These are phyloP conservation scores for Candida piceae DNA, from an alignment of 805 yeast species.

Conservation along the genomic window DNA sequence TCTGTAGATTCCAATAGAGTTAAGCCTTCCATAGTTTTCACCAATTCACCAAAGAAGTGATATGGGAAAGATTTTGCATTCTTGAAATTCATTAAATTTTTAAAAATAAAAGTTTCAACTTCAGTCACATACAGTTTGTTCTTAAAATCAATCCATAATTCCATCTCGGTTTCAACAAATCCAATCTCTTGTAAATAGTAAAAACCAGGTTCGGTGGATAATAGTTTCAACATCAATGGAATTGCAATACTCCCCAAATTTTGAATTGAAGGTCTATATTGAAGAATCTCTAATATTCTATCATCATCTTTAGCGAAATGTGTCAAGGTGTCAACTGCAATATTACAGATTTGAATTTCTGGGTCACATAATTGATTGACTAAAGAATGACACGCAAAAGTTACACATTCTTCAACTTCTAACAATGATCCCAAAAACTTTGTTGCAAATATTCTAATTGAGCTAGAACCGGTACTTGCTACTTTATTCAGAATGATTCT, in stretches of 20 bases:
- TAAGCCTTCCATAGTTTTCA: conserved; percentile 78
- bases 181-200: conserved; percentile 53
- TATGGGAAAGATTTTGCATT: conserved; percentile 36
- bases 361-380: conserved; percentile 69
- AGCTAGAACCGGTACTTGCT: conserved; percentile 47
- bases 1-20: conserved; percentile 41
- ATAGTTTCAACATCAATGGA: conserved; percentile 53
- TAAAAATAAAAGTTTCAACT: conserved; percentile 38
- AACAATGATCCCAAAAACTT: conserved; percentile 42
- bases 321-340: conserved; percentile 52
- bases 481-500: conserved; percentile 63
- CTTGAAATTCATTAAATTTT: conserved; percentile 14
- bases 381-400: conserved; percentile 49
- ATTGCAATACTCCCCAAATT: conserved; percentile 30
- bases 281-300: conserved; percentile 47
- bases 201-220: conserved; percentile 68
- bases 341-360: conserved; percentile 46
- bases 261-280: conserved; percentile 49
- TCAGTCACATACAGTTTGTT: conserved; percentile 42
- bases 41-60: conserved; percentile 77
- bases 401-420: conserved; percentile 28
- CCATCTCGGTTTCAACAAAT: conserved; percentile 61
- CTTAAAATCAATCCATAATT: conserved; percentile 53
- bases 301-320: conserved; percentile 43
- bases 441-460: conserved; percentile 55